These are phyloP conservation scores for Pyrenophora teres DNA, from an alignment of 2,329 filamentous ascomycete species.

Conservation along the genomic window DNA sequence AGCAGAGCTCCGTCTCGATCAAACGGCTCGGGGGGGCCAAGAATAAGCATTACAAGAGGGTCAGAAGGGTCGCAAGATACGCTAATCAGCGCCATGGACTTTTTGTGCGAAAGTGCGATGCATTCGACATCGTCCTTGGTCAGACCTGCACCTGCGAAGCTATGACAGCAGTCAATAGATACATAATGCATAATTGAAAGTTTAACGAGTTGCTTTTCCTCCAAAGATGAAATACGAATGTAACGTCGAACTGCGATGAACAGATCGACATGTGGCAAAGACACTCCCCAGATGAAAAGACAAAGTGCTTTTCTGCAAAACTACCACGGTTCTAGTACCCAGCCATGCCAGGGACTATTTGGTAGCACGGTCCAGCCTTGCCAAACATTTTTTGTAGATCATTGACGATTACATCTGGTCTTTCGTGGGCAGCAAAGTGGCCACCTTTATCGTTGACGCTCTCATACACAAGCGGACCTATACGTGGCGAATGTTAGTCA, in stretches of 20 bases:
- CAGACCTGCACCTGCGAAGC: neutral
- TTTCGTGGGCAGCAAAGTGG: slow-evolving; percentile 66
- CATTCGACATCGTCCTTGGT: neutral
- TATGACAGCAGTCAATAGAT: neutral
- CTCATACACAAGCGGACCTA: slow-evolving; percentile 61
- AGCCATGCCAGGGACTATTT: slow-evolving; percentile 40
- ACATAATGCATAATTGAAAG: neutral
- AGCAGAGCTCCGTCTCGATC: neutral
- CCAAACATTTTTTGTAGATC: slow-evolving; percentile 66
- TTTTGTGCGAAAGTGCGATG: neutral
- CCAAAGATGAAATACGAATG: neutral
- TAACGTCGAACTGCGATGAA: neutral
- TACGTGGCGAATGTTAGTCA: neutral
- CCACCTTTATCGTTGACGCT: slow-evolving; percentile 58
- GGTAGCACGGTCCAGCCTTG: slow-evolving; percentile 46
- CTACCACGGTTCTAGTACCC: slow-evolving; percentile 23
- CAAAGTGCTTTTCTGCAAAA: neutral
- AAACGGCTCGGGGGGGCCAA: neutral
- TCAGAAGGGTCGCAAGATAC: neutral
- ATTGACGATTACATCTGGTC: slow-evolving; percentile 56
- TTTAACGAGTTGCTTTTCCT: neutral
- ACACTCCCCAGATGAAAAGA: neutral
- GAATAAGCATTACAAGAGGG: neutral
- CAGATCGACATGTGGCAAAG: neutral
- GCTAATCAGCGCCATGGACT: neutral